These are phyloP conservation scores for Trichophyton benhamiae DNA, from an alignment of 2,329 filamentous ascomycete genomes.

Conservation along the genomic window DNA sequence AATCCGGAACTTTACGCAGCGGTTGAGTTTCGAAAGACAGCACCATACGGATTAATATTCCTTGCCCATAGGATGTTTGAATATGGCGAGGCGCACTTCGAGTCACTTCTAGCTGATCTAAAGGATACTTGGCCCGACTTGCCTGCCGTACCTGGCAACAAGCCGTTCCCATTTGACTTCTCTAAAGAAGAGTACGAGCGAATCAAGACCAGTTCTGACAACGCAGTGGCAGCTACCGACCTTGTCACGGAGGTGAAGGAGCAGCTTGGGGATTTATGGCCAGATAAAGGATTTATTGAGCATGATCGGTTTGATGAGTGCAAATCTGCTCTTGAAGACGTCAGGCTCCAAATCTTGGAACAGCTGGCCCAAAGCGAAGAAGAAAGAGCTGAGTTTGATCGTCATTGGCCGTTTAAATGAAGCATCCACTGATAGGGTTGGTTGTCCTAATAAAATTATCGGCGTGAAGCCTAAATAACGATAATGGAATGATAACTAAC, in stretches of 20 bases:
- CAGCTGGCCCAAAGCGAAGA: conserved; percentile 4
- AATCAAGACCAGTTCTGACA: neutral
- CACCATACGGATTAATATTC: conserved; percentile 20
- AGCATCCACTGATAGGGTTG: no score
- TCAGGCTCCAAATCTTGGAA: conserved; percentile 5
- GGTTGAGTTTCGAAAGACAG: conserved; percentile 10
- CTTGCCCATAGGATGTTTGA: conserved; percentile 23
- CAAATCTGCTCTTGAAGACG: conserved; percentile 5
- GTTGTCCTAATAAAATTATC: no score
- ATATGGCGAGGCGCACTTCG: conserved; percentile 22
- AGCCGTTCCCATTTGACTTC: conserved; percentile 1
- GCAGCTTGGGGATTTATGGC: conserved; percentile 8
- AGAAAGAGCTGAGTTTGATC: conserved; percentile 2
- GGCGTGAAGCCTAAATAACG: no score
- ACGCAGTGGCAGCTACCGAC: neutral
- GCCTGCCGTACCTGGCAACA: conserved; percentile 14
- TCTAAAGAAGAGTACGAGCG: neutral
- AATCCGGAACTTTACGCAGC: conserved; percentile 9
- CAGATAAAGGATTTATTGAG: conserved; percentile 9
- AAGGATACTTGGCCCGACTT: conserved; percentile 18
- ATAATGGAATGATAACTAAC: no score
- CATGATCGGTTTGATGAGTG: conserved; percentile 9
- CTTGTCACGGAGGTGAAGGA: conserved; percentile 4
- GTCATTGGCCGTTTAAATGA: conserved; percentile 9
- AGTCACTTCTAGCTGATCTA: conserved; percentile 21